A percentile compares a stretch with the other conserved stretches of the same genome.
Conservation (phyloP, 768 basidiomycete species). For the Phylloporus sp. region DNA sequence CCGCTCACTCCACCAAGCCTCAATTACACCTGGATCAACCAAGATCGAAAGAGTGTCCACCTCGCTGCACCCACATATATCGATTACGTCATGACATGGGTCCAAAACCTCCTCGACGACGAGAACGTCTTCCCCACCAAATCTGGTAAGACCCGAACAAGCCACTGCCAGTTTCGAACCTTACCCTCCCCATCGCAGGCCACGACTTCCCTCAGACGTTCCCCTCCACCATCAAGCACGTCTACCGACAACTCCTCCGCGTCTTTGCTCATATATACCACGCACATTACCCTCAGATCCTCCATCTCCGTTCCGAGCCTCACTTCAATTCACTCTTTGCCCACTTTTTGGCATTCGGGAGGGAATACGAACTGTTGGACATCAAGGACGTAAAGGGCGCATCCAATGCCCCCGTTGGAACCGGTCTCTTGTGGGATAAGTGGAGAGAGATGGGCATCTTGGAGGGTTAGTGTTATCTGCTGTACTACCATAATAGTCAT, state of each 20-base stretch:
- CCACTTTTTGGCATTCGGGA: slow-evolving; percentile 94
- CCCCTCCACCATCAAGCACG: slow-evolving; percentile 85
- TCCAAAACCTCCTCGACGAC: slow-evolving; percentile 92
- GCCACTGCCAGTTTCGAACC: background rate
- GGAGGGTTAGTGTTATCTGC: slow-evolving; percentile 31
- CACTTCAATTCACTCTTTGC: slow-evolving; percentile 98
- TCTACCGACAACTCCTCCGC: slow-evolving; percentile 94
- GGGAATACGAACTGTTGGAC: slow-evolving; percentile 88
- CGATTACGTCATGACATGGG: slow-evolving; percentile 96
- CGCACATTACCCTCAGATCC: slow-evolving; percentile 85
- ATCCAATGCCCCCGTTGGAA: slow-evolving; percentile 55
- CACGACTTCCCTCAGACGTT: slow-evolving; percentile 85
- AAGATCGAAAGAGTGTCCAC: slow-evolving; percentile 80
- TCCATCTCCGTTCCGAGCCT: slow-evolving; percentile 89
- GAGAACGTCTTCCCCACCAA: slow-evolving; percentile 94
- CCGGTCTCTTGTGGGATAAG: slow-evolving; percentile 78
- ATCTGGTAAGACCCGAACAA: slow-evolving; percentile 53
- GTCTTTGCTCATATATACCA: slow-evolving; percentile 98
- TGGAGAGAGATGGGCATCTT: slow-evolving; percentile 86
- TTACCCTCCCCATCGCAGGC: slow-evolving; percentile 42
- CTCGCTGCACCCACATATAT: slow-evolving; percentile 94
- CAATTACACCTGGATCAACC: slow-evolving; percentile 93
- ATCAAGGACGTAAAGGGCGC: slow-evolving; percentile 81
- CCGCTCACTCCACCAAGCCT: slow-evolving; percentile 43
- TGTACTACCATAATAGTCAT: slow-evolving; percentile 18